Base-by-base conservation (phyloP, 2,329 filamentous ascomycete genomes). In the Neonectria ditissima region DNA sequence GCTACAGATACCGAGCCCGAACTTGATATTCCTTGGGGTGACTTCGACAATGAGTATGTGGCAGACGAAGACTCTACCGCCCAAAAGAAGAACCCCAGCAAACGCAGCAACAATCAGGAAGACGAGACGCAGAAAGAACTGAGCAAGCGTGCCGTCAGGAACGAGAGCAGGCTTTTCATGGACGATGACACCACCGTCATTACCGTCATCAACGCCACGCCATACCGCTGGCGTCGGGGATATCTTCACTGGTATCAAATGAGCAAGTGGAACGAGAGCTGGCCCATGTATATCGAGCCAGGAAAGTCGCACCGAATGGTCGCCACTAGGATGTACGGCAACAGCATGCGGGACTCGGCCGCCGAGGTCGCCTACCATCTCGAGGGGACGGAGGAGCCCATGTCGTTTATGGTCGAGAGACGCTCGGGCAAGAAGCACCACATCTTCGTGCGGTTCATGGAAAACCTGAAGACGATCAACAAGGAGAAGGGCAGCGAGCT, bases 141-240 rank as follows among this genome's bases (percentile, higher is more conserved):
- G 28, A 20, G 28, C 14, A 50, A 50, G 47, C 26, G 47, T 18
- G 10, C 8, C 10, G 3, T 10, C 11, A 13, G 11, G 14, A 30
- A n/a, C 4, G 47, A 50, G 26, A 28, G 9, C 8, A 28, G 4
- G 9, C 14, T 4, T 16, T 32, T 13, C 10, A 18, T 34, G 5
- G 20, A 44, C 32, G 24, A 50, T 5, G 37, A 18, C 48, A 54
- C 54, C 14, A 62, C 60, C 1, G 48, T 58, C 18, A 56, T 78
- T 34, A 65, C 60, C 2, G 59, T 79, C 48, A 63, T 78, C 71
- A 79, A 79, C 59, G 72, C 69, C n/a, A 78, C 75, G 6, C 77
- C 77, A 3, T 78, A 76, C 63, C 59, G 48, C 28, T 79, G 75
- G 76, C 39, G 45, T 7, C 69, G 56, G 44, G 66, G 47, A 0